A percentile compares a stretch with the other conserved stretches of the same genome.
phyloP scores from a whole-genome alignment of 2,329 filamentous ascomycete species.

The Endoconidiophora laricicola region DNA sequence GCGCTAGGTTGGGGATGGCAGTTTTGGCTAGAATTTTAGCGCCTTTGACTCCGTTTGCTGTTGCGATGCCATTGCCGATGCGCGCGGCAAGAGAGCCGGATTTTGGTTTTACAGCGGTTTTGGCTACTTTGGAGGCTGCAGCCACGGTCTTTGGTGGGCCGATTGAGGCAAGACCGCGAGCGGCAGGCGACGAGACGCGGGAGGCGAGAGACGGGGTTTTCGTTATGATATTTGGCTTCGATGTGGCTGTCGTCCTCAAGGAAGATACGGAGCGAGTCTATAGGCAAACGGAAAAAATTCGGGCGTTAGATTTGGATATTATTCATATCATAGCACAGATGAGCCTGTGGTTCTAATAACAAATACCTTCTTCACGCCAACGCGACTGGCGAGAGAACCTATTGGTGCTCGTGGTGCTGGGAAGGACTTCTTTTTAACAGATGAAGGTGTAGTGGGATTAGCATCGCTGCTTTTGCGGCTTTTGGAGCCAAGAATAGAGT shows the following conservation, averaged over 20 bases:
- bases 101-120: slow-evolving; percentile 3
- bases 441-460: slow-evolving; percentile 24
- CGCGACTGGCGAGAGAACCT: slow-evolving; percentile 50
- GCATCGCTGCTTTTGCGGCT: slow-evolving; percentile 39
- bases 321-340: neutral
- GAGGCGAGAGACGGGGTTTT: slow-evolving; percentile 8
- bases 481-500: slow-evolving; percentile 46
- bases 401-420: slow-evolving; percentile 19
- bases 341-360: neutral
- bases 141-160: slow-evolving; percentile 5
- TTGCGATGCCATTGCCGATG: slow-evolving; percentile 6
- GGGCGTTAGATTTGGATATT: neutral
- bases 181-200: slow-evolving; percentile 10
- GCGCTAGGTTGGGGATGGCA: neutral
- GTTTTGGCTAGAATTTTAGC: neutral
- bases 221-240: neutral
- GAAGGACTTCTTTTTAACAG: slow-evolving; percentile 7
- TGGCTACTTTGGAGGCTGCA: neutral
- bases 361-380: slow-evolving; percentile 54
- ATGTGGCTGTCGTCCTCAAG: neutral
- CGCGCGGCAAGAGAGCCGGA: slow-evolving; percentile 4
- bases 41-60: slow-evolving; percentile 9
- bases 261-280: slow-evolving; percentile 1
- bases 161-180: slow-evolving; percentile 7
- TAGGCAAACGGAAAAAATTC: neutral